Evolutionary conservation across 2,329 filamentous ascomycete species (phyloP).

Genomic region (Beauveria brongniartii): DNA sequence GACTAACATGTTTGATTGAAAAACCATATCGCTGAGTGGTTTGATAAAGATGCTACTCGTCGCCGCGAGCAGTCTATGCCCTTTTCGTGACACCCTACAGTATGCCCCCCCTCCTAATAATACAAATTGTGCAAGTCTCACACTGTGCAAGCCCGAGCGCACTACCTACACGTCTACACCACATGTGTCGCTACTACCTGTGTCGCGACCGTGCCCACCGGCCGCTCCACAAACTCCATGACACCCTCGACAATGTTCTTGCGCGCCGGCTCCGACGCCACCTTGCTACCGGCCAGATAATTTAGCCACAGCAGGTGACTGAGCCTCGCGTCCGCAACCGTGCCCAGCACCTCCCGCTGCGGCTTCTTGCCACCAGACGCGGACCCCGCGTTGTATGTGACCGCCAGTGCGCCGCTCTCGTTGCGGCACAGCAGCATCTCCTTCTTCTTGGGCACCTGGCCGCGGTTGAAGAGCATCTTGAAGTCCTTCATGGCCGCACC

Average conservation of each 20-base stretch:
- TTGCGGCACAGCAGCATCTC: conserved; percentile 69
- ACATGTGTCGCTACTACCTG: conserved; percentile 75
- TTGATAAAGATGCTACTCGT: not conserved
- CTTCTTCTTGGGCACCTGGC: conserved; percentile 70
- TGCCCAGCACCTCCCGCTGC: conserved; percentile 53
- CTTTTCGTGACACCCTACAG: not conserved
- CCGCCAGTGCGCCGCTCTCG: conserved; percentile 53
- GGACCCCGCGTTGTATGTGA: conserved; percentile 54
- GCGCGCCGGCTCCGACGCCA: conserved; percentile 76
- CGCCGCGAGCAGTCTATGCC: not conserved
- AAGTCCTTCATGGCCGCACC: conserved; percentile 68
- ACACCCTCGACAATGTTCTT: conserved; percentile 79
- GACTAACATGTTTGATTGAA: not conserved
- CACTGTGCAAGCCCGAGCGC: not conserved
- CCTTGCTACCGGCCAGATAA: conserved; percentile 78
- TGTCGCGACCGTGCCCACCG: conserved; percentile 76
- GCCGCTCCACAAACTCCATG: conserved; percentile 79
- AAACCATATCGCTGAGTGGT: conserved; percentile 1
- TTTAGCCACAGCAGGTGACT: conserved; percentile 80
- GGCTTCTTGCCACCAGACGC: conserved; percentile 44
- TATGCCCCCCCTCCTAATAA: not conserved
- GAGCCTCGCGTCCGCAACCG: conserved; percentile 69
- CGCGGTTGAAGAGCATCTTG: conserved; percentile 72
- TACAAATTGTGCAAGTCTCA: conserved; percentile 3
- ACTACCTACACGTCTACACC: conserved; percentile 23